phyloP scores from a whole-genome alignment of 345 rosid species.

The Hypericum androsaemum region DNA sequence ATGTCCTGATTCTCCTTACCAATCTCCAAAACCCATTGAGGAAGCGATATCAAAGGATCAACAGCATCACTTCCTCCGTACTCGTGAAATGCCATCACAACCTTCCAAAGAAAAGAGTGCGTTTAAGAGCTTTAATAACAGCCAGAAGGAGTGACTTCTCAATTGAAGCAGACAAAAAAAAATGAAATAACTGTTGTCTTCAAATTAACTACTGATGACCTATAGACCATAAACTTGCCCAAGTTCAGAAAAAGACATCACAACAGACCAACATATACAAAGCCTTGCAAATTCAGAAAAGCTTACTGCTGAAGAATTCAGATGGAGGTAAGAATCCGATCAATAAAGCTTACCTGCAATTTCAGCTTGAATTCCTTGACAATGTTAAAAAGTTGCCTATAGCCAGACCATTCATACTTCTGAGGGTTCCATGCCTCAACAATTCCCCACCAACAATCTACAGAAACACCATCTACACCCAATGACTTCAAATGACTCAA shows the following conservation, averaged over 20 bases:
- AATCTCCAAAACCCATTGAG: slow-evolving; percentile 87
- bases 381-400: slow-evolving; percentile 66
- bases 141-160: neutral
- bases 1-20: slow-evolving; percentile 85
- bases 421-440: slow-evolving; percentile 92
- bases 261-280: no score
- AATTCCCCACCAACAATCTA: slow-evolving; percentile 99
- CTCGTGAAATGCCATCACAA: slow-evolving; percentile 91
- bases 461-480: slow-evolving; percentile 65
- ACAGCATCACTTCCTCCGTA: slow-evolving; percentile 54
- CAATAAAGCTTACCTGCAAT: slow-evolving; percentile 45
- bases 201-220: no score
- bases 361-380: slow-evolving; percentile 71
- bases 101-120: slow-evolving; percentile 40
- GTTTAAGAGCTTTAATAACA: slow-evolving; percentile 12
- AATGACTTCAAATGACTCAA: slow-evolving; percentile 62
- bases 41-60: slow-evolving; percentile 50
- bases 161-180: neutral
- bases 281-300: neutral
- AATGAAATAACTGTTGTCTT: no score
- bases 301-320: neutral
- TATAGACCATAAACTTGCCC: no score
- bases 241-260: no score
- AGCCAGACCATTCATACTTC: slow-evolving; percentile 92
- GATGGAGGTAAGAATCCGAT: neutral